Base-by-base conservation (phyloP, 1,284 basidiomycete species). In the Heliocybe sulcata region DNA sequence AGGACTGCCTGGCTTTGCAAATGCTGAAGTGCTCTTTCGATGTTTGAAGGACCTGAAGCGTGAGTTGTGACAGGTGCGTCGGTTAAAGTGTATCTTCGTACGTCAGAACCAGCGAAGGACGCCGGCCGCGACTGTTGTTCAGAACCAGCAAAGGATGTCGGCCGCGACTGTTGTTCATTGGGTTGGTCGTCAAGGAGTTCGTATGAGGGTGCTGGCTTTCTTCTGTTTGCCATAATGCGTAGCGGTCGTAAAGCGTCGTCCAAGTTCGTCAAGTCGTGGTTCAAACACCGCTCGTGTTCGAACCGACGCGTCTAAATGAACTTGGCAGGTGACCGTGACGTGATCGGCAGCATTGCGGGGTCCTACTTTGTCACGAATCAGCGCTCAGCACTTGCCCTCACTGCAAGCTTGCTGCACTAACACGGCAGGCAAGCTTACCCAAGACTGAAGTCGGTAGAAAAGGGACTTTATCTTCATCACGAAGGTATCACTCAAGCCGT, bases 61-160 rank as follows among this genome's bases (percentile, higher is more conserved):
- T 38, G 23, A 1, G 60, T 47, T 11, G 58, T 50, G 4, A 56
- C 53, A 16, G 60, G 56, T 1, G 54, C 52, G 42, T 64, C 59
- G 1, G 56, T 59, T 16, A 67, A 58, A 4, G 64, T 62, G 20
- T 63, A 62, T 45, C 61, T 58, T 59, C 14, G 60, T 55, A 16
- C 9, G 16, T 19, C 19, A 53, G 52, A 55, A 33, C 45, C 53
- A 25, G 33, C 27, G 23, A 22, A 19, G 4, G 53, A 54, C 26
- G 26, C 22, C 55, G 54, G 23, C 16, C 38, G 26, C 27, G 31
- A 26, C 23, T 42, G 52, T 31, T 54, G 6, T 20, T 45, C 22
- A 22, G 52, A 55, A 33, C 45, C 53, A 25, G 33, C 27, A 29
- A 22, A 19, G 4, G 53, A 54, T 38, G 26, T 35, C 55, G 54